Conservation (phyloP, 2,329 filamentous ascomycete species). For the Acrocalymma vagum region DNA sequence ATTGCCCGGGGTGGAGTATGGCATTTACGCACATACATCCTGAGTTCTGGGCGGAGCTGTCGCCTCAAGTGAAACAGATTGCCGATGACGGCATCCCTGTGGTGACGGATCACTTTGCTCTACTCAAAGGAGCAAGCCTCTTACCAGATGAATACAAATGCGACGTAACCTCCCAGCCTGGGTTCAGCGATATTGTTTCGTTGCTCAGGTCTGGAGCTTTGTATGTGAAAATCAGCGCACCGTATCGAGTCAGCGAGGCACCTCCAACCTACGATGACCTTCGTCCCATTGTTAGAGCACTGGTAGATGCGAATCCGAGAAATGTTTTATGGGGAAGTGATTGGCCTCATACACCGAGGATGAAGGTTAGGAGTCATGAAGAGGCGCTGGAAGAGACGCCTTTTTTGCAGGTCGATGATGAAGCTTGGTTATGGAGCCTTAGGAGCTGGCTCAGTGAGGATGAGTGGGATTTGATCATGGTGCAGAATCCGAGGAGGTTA, state of each 20-base stretch:
- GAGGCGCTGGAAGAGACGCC: slow-evolving; percentile 44
- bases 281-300: slow-evolving; percentile 36
- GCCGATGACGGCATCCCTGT: slow-evolving; percentile 26
- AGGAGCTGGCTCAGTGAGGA: slow-evolving; percentile 30
- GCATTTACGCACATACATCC: slow-evolving; percentile 43
- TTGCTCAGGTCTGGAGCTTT: slow-evolving; percentile 41
- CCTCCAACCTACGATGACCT: slow-evolving; percentile 44
- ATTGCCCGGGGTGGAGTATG: slow-evolving; percentile 37
- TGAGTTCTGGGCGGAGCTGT: slow-evolving; percentile 37
- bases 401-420: slow-evolving; percentile 33
- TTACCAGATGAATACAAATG: slow-evolving; percentile 23
- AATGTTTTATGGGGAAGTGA: slow-evolving; percentile 51
- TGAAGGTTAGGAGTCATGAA: slow-evolving; percentile 45
- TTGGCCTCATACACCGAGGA: slow-evolving; percentile 50
- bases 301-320: slow-evolving; percentile 43
- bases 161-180: slow-evolving; percentile 37
- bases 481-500: slow-evolving; percentile 9
- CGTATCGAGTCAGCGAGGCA: slow-evolving; percentile 44
- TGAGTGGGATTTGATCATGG: slow-evolving; percentile 15
- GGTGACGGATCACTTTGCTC: slow-evolving; percentile 50
- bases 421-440: slow-evolving; percentile 34
- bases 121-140: slow-evolving; percentile 47
- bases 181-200: slow-evolving; percentile 38
- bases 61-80: slow-evolving; percentile 30
- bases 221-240: slow-evolving; percentile 50